Evolutionary conservation across 164 flowering plant genomes (phyloP).

Genomic region (Platanus orientalis): DNA sequence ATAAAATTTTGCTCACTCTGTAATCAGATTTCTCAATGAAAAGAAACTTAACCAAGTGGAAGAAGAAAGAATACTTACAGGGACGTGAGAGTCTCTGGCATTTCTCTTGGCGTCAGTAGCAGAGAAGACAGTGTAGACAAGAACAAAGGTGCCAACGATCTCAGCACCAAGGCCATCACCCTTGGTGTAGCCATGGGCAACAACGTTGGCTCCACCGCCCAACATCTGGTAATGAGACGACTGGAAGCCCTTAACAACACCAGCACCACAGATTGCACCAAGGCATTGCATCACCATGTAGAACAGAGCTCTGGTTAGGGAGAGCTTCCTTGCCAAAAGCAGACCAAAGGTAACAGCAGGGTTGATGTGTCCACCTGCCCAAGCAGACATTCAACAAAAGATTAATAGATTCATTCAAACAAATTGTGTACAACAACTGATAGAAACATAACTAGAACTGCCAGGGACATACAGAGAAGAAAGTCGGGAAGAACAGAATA

Average conservation of each 20-base stretch:
- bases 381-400: neutral
- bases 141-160: constrained; percentile 36
- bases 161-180: constrained; percentile 33
- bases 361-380: constrained; percentile 46
- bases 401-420: too few relatives aligned
- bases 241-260: constrained; percentile 38
- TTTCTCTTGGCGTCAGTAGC: constrained; percentile 47
- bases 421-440: too few relatives aligned
- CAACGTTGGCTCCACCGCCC: constrained; percentile 38
- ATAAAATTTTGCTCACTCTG: too few relatives aligned
- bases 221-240: constrained; percentile 18
- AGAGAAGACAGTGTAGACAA: constrained; percentile 39
- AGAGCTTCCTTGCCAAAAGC: constrained; percentile 38
- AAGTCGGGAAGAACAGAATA: neutral
- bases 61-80: constrained; percentile 21
- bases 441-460: neutral
- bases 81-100: constrained; percentile 43
- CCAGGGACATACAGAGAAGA: neutral
- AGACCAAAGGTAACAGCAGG: constrained; percentile 40
- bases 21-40: too few relatives aligned
- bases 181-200: constrained; percentile 26
- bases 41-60: neutral
- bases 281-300: constrained; percentile 46
- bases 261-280: constrained; percentile 42
- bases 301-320: constrained; percentile 34